These are phyloP conservation scores for Boletus sp. DNA, from an alignment of 1,284 basidiomycete species.

Conservation along the genomic window DNA sequence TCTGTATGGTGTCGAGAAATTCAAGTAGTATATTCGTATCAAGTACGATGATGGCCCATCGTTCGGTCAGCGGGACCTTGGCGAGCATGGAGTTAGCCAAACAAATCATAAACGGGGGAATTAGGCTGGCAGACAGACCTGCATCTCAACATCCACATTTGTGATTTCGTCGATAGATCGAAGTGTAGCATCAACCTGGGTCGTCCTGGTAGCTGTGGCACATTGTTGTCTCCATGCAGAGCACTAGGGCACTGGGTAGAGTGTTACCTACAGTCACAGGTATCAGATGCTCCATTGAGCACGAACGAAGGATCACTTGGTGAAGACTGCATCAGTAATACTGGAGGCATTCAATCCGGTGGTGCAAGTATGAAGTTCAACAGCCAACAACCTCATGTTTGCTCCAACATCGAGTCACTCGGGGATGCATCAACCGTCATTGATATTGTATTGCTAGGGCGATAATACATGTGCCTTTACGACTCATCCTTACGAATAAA, in stretches of 20 bases:
- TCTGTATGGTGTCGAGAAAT: constrained; percentile 56
- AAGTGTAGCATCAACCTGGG: constrained; percentile 38
- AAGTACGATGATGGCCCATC: constrained; percentile 49
- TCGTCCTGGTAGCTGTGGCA: constrained; percentile 7
- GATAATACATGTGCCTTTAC: constrained; percentile 26
- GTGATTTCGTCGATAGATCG: constrained; percentile 49
- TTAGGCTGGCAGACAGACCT: constrained; percentile 33
- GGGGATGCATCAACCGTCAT: not conserved
- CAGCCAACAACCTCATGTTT: not conserved
- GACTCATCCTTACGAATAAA: constrained; percentile 31
- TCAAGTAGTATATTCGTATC: constrained; percentile 74
- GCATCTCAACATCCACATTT: constrained; percentile 68
- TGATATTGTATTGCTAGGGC: constrained; percentile 20
- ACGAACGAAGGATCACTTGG: not conserved
- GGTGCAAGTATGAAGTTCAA: not conserved
- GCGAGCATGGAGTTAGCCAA: not conserved
- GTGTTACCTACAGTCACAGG: constrained; percentile 11
- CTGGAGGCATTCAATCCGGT: not conserved
- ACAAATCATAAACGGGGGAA: not conserved
- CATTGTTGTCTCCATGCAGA: not conserved
- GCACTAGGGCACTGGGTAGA: not conserved
- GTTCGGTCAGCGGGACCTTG: constrained; percentile 41
- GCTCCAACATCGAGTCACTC: not conserved
- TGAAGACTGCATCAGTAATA: constrained; percentile 4
- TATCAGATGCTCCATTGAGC: not conserved